Base-by-base conservation (phyloP, 2,329 filamentous ascomycete genomes). In the Polychaeton citri region DNA sequence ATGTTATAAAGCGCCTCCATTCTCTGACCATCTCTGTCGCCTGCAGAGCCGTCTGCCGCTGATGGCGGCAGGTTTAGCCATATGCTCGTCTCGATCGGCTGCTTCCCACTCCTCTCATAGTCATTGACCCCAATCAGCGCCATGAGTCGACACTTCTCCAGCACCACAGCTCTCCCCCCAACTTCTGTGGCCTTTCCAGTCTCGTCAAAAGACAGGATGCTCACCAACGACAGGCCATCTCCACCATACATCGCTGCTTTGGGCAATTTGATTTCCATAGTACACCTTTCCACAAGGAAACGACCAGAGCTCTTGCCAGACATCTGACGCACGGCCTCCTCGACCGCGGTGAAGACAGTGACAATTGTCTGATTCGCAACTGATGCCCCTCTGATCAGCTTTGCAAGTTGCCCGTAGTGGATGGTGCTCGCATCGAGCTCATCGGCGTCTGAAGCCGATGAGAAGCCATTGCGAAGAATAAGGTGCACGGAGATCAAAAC, bases 371-470 rank as follows among this genome's bases (percentile, higher is more conserved):
- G 39, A 6, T 28, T 39, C 6, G 31, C 34, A 9, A 16, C 4
- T 18, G 39, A 44, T 1, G 33, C 35, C 6, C 38, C 36, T 10
- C 54, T 45, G 10, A 86, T 64, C 0, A 66, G 64, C 59, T 85
- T 84, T 60, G 74, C 77, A 10, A 86, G 64, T 7, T 63, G 66
- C 2, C 81, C 81, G 50, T 87, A 87, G 60, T 87, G 79, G 17
- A 85, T 73, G 2, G 81, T 86, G 51, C 80, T 80, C n/a, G 59
- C 57, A 32, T 74, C 69, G 21, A 87, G 68, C 6, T 61, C 60
- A 58, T 87, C 81, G 4, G 57, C 56, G 1, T 64, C 49, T 0
- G 76, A 74, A 1, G 78, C 72, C 0, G 68, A 63, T 33, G 60
- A 61, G 50, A 85, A 84, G 8, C 40, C 41, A 0, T 67, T 55